A percentile compares a stretch with the other conserved stretches of the same genome.
Conservation (phyloP, 1,284 basidiomycete species). For the Puccinia polysora region DNA sequence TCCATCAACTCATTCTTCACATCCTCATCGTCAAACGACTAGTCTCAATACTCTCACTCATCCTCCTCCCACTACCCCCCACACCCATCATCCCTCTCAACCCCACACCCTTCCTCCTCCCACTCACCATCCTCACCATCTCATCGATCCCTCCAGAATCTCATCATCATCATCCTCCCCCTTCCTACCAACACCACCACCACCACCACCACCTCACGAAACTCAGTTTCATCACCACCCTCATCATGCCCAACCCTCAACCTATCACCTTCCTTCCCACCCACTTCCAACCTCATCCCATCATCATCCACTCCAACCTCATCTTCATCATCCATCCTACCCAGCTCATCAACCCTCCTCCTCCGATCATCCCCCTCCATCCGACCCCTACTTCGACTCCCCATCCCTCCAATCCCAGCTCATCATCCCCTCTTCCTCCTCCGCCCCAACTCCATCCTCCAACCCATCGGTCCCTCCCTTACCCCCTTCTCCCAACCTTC, state of each 20-base stretch:
- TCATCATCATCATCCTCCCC: background rate
- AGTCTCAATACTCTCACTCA: too few species aligned
- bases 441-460: too few species aligned
- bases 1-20: too few species aligned
- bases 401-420: background rate
- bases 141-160: background rate
- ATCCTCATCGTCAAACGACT: too few species aligned
- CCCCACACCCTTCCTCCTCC: background rate
- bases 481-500: background rate
- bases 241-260: too few species aligned
- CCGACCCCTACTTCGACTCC: background rate
- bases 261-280: too few species aligned
- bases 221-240: background rate
- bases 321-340: background rate
- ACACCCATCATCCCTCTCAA: background rate
- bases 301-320: background rate
- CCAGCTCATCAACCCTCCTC: slow-evolving; percentile 7
- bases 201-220: background rate
- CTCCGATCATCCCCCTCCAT: slow-evolving; percentile 4
- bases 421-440: background rate
- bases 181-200: background rate
- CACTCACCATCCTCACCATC: background rate
- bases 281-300: background rate
- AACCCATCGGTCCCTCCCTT: too few species aligned
- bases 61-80: background rate